These are phyloP conservation scores for Alternaria tenuissima DNA, from an alignment of 2,329 filamentous ascomycete species.

Conservation along the genomic window DNA sequence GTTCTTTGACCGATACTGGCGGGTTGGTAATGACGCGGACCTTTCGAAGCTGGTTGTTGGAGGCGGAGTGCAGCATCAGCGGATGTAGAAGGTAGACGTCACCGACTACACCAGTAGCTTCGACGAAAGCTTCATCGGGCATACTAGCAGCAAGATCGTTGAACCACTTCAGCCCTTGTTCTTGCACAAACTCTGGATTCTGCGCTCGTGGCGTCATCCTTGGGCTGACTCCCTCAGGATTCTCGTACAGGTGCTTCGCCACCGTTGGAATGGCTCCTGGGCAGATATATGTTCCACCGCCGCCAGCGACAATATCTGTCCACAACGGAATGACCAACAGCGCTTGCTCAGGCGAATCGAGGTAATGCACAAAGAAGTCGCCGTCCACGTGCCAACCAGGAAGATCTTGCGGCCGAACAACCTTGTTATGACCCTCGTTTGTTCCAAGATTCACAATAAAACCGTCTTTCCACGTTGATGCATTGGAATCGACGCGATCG, in stretches of 20 bases:
- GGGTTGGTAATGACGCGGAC: slow-evolving; percentile 65
- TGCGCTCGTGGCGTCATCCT: slow-evolving; percentile 66
- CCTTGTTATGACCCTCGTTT: slow-evolving; percentile 57
- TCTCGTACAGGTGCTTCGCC: slow-evolving; percentile 64
- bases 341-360: slow-evolving; percentile 74
- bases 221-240: slow-evolving; percentile 72
- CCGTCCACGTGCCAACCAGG: slow-evolving; percentile 74
- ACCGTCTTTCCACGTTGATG: slow-evolving; percentile 69
- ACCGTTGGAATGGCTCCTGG: slow-evolving; percentile 66
- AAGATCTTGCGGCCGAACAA: slow-evolving; percentile 62
- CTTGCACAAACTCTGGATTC: slow-evolving; percentile 57
- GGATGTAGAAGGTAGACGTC: slow-evolving; percentile 69
- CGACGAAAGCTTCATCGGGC: slow-evolving; percentile 58
- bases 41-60: slow-evolving; percentile 58
- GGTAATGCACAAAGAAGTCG: slow-evolving; percentile 76
- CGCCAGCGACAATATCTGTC: slow-evolving; percentile 67
- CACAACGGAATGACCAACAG: slow-evolving; percentile 74
- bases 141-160: slow-evolving; percentile 50
- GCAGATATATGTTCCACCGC: slow-evolving; percentile 72
- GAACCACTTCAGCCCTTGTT: slow-evolving; percentile 57
- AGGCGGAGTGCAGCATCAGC: slow-evolving; percentile 66
- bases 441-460: slow-evolving; percentile 76
- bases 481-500: slow-evolving; percentile 38
- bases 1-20: slow-evolving; percentile 61
- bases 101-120: slow-evolving; percentile 63